phyloP scores from a whole-genome alignment of 768 basidiomycete genomes.

The Russula lepida region DNA sequence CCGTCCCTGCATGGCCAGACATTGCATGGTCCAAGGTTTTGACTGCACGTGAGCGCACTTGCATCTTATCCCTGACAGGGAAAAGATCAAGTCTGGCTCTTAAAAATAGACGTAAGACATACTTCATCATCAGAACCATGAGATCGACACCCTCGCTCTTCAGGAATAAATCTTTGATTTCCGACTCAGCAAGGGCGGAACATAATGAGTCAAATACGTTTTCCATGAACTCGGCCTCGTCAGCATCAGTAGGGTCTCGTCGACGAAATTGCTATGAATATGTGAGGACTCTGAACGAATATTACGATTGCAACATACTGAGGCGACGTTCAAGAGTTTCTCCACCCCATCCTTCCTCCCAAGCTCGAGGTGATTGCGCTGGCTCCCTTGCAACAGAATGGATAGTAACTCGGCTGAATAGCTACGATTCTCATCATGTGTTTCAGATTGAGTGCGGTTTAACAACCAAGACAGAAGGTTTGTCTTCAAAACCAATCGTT shows the following conservation, averaged over 20 bases:
- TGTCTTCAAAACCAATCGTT: constrained; percentile 64
- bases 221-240: constrained; percentile 97
- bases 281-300: constrained; percentile 15
- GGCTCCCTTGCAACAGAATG: constrained; percentile 74
- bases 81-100: constrained; percentile 6
- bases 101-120: constrained; percentile 23
- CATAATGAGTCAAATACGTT: constrained; percentile 90
- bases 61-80: constrained; percentile 60
- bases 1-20: constrained; percentile 62
- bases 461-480: constrained; percentile 73
- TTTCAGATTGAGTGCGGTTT: constrained; percentile 59
- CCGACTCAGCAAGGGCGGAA: constrained; percentile 69
- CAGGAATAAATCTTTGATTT: constrained; percentile 76
- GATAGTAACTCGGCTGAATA: constrained; percentile 94
- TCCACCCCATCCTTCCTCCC: constrained; percentile 77
- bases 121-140: constrained; percentile 99
- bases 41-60: constrained; percentile 75
- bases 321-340: constrained; percentile 59
- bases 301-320: constrained; percentile 43
- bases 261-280: constrained; percentile 69
- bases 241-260: constrained; percentile 74
- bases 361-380: constrained; percentile 57
- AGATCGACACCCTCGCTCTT: constrained; percentile 90
- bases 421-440: constrained; percentile 82
- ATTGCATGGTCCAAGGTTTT: constrained; percentile 89